Evolutionary conservation across 2,329 filamentous ascomycete genomes (phyloP).

Genomic region (Zasmidium citrigriseum): DNA sequence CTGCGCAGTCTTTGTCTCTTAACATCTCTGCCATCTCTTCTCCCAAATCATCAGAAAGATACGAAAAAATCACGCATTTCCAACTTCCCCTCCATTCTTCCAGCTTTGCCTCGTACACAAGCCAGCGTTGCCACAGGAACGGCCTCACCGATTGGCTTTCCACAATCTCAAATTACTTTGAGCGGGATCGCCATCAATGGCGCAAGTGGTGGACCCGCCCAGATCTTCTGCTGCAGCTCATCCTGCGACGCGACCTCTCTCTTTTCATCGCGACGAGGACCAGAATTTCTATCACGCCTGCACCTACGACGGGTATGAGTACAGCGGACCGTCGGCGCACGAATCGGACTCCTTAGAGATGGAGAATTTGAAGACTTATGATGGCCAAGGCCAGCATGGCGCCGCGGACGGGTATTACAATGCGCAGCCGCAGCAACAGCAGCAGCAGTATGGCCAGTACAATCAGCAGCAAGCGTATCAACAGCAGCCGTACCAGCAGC

Average conservation of each 20-base stretch:
- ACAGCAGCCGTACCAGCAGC: slow-evolving; percentile 19
- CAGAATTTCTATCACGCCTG: background rate
- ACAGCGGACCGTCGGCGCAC: slow-evolving; percentile 3
- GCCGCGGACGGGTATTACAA: slow-evolving; percentile 25
- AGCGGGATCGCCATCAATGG: background rate
- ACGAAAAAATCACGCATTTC: background rate
- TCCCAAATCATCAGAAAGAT: background rate
- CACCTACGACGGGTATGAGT: slow-evolving; percentile 1
- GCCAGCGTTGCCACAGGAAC: background rate
- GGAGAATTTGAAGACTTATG: slow-evolving; percentile 5
- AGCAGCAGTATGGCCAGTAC: slow-evolving; percentile 15
- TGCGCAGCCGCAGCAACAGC: slow-evolving; percentile 10
- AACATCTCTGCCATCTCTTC: background rate
- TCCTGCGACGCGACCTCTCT: background rate
- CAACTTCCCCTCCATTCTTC: background rate
- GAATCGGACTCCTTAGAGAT: slow-evolving; percentile 5
- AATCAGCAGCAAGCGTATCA: slow-evolving; percentile 16
- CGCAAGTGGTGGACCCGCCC: background rate
- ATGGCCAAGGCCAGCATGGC: background rate
- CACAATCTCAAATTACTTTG: background rate
- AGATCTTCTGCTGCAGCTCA: background rate
- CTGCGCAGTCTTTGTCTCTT: background rate
- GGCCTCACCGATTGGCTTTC: background rate
- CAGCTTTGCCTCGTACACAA: background rate
- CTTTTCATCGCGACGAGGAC: background rate